Evolutionary conservation across 2,329 filamentous ascomycete genomes (phyloP).

Genomic region (Gliomastix tumulicola): DNA sequence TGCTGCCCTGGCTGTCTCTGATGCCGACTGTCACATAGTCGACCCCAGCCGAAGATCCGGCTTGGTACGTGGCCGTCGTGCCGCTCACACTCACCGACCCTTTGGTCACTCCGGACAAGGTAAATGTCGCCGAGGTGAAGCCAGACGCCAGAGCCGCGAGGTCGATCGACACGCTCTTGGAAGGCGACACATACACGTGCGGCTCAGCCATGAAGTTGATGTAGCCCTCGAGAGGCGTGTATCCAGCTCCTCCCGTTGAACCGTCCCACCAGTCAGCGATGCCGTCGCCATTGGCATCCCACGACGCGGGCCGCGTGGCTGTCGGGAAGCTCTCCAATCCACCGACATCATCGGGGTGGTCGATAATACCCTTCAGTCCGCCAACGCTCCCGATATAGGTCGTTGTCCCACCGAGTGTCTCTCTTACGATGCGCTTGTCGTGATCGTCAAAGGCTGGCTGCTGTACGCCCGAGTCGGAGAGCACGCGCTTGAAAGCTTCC

Average conservation of each 20-base stretch:
- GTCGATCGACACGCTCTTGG: slow-evolving; percentile 12
- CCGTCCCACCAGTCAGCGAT: slow-evolving; percentile 27
- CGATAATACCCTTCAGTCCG: slow-evolving; percentile 21
- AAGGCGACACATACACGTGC: slow-evolving; percentile 18
- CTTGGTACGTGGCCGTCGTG: not conserved
- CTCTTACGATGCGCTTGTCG: slow-evolving; percentile 21
- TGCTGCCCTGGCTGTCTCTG: not conserved
- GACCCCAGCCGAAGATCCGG: not conserved
- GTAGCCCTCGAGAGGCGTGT: slow-evolving; percentile 21
- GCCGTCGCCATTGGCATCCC: slow-evolving; percentile 23
- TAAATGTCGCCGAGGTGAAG: slow-evolving; percentile 4
- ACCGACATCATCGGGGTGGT: slow-evolving; percentile 20
- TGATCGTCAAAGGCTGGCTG: slow-evolving; percentile 21
- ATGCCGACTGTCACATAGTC: not conserved
- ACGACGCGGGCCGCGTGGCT: slow-evolving; percentile 11
- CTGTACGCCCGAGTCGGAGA: slow-evolving; percentile 20
- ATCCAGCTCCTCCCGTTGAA: slow-evolving; percentile 19
- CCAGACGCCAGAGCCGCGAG: slow-evolving; percentile 14
- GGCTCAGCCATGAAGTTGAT: slow-evolving; percentile 25
- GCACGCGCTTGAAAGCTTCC: slow-evolving; percentile 24
- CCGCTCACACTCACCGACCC: not conserved
- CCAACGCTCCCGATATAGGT: slow-evolving; percentile 20
- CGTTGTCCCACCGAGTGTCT: slow-evolving; percentile 17
- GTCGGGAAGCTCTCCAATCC: slow-evolving; percentile 22
- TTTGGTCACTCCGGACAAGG: not conserved